Base-by-base conservation (phyloP, 768 basidiomycete genomes). In the Lepiota venenata region DNA sequence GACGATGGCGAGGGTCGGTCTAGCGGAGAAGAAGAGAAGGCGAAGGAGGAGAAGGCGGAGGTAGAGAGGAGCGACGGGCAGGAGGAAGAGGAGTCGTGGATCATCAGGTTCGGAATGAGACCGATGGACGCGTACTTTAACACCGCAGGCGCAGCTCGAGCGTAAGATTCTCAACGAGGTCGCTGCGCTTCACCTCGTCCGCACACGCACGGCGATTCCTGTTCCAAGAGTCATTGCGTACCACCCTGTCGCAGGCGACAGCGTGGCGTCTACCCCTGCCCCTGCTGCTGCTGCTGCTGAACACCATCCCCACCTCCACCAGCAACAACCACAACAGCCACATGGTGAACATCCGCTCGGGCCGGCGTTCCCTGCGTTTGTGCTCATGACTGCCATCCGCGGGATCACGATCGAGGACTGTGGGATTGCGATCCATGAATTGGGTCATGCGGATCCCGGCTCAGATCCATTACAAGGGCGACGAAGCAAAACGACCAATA, bases 151-250 rank as follows among this genome's bases (percentile, higher is more conserved):
- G 27, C 74, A 75, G 58, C 69, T 75, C 9, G 71, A 74, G 55
- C 70, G 74, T 18, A 75, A 75, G 62, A 75, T 75, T 40, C 61
- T 71, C 36, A 75, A 75, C 60, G 74, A 75, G 61, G 74, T 70
- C 9, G 74, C 72, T n/a, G 69, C 74, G 1, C 68, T 75, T 46
- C 71, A 64, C 54, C 66, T 75, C 42, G 74, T 75, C 39, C 69
- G 68, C 27, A 61, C 70, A 55, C 68, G 71, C 7, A 75, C 72
- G n/a, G 68, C 69, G 2, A 73, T 75, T 51, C 74, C 74, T 16
- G 70, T 75, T 15, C 74, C 74, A 29, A 63, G 65, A 52, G 66
- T 74, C 55, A 66, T 72, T 40, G 66, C 71, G 20, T 72, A 66
- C 60, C 70, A 72, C 55, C 68, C 72, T 10, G 53, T 55, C 21